Evolutionary conservation across 257 asterid species (phyloP).

Genomic region (Ligustrum vulgare): DNA sequence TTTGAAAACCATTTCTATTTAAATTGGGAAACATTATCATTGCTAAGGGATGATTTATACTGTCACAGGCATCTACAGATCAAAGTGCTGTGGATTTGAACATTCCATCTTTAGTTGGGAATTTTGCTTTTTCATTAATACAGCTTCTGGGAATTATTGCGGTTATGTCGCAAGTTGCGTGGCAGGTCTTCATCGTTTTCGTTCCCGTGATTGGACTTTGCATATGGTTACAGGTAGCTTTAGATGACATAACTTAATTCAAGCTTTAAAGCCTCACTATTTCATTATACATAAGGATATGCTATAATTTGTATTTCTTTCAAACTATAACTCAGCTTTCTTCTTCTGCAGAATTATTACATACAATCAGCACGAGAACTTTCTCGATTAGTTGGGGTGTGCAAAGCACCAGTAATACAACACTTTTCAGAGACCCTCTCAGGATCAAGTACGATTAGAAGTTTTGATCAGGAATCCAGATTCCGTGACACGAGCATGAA

Average conservation of each 20-base stretch:
- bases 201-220: slow-evolving; percentile 68
- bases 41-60: slow-evolving; percentile 16
- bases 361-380: slow-evolving; percentile 86
- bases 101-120: slow-evolving; percentile 53
- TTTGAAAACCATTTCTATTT: neutral
- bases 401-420: slow-evolving; percentile 89
- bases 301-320: neutral
- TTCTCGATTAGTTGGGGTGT: slow-evolving; percentile 73
- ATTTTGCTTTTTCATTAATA: slow-evolving; percentile 65
- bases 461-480: slow-evolving; percentile 72
- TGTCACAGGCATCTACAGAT: slow-evolving; percentile 76
- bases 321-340: slow-evolving; percentile 38
- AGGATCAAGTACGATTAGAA: slow-evolving; percentile 80
- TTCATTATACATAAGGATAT: neutral
- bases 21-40: neutral
- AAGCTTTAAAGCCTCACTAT: neutral
- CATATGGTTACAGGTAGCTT: slow-evolving; percentile 70
- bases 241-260: neutral
- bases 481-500: slow-evolving; percentile 69
- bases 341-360: slow-evolving; percentile 62
- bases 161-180: slow-evolving; percentile 82
- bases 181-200: slow-evolving; percentile 83
- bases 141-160: slow-evolving; percentile 71
- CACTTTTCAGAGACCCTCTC: slow-evolving; percentile 90
- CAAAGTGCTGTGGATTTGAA: slow-evolving; percentile 75